Evolutionary conservation across 1,139 yeast genomes (phyloP).

Genomic region (Diutina neorugosa): DNA sequence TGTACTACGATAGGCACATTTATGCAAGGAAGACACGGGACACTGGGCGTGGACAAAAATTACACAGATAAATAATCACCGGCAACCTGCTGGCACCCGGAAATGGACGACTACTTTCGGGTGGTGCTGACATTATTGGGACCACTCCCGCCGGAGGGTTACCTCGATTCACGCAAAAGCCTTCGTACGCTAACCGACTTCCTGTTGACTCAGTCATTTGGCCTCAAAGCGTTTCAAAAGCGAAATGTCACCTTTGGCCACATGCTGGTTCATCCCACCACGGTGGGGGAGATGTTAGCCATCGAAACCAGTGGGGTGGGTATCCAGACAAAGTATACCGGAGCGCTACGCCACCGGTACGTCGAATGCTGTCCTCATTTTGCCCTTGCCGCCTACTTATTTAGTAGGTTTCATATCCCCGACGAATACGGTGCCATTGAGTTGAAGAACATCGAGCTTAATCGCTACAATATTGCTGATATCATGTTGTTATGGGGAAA

Average conservation of each 20-base stretch:
- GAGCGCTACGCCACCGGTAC: constrained; percentile 16
- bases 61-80: background rate
- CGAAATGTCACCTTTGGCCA: background rate
- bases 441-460: background rate
- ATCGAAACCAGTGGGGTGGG: background rate
- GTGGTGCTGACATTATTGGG: background rate
- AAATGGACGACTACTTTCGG: background rate
- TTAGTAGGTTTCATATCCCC: constrained; percentile 19
- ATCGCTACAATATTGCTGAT: background rate
- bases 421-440: constrained; percentile 15
- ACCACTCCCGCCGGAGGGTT: background rate
- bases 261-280: background rate
- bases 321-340: constrained; percentile 7
- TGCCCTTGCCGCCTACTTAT: constrained; percentile 19
- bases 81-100: background rate
- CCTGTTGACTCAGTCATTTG: background rate
- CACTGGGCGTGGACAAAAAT: background rate
- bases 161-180: background rate
- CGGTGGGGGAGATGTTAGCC: background rate
- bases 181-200: background rate
- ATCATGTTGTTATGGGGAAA: constrained; percentile 16
- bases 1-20: background rate
- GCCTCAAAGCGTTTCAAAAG: background rate
- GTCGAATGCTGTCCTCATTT: constrained; percentile 22
- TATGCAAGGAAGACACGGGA: background rate